A percentile compares a stretch with the other conserved stretches of the same genome.
Evolutionary conservation across 768 basidiomycete species (phyloP).

Genomic region (Agrocybe pediades): DNA sequence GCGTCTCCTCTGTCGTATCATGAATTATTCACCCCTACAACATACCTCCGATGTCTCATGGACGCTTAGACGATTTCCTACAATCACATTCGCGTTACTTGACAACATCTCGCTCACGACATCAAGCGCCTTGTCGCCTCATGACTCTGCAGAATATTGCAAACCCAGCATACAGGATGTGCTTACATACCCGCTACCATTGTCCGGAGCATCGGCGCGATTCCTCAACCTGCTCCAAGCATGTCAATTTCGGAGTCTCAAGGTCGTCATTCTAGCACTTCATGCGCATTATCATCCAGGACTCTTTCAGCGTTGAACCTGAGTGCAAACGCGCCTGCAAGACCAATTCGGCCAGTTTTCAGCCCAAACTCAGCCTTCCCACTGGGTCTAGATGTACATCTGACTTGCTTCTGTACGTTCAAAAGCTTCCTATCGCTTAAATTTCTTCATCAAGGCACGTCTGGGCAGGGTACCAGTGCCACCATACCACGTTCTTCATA

Average conservation of each 20-base stretch:
- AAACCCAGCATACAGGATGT: too few relatives aligned
- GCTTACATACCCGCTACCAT: too few relatives aligned
- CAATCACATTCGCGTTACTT: not conserved
- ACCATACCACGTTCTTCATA: not conserved
- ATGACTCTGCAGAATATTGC: too few relatives aligned
- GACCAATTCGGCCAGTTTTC: too few relatives aligned
- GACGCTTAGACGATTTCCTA: too few relatives aligned
- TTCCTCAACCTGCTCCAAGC: not conserved
- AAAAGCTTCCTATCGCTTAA: not conserved
- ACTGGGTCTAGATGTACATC: too few relatives aligned
- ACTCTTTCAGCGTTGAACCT: not conserved
- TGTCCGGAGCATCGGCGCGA: not conserved
- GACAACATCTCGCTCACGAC: not conserved
- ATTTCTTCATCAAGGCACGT: not conserved
- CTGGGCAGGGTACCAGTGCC: not conserved
- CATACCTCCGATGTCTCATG: constrained; percentile 7
- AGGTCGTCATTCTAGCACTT: not conserved
- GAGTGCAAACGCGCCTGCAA: too few relatives aligned
- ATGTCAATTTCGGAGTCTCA: not conserved
- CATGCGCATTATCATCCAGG: too few relatives aligned
- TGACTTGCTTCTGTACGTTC: too few relatives aligned
- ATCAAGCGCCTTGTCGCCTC: too few relatives aligned
- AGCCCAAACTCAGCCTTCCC: too few relatives aligned
- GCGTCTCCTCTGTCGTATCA: constrained; percentile 17
- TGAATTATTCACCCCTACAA: not conserved